Conservation (phyloP, 805 yeast species). For the Komagataella populi region DNA sequence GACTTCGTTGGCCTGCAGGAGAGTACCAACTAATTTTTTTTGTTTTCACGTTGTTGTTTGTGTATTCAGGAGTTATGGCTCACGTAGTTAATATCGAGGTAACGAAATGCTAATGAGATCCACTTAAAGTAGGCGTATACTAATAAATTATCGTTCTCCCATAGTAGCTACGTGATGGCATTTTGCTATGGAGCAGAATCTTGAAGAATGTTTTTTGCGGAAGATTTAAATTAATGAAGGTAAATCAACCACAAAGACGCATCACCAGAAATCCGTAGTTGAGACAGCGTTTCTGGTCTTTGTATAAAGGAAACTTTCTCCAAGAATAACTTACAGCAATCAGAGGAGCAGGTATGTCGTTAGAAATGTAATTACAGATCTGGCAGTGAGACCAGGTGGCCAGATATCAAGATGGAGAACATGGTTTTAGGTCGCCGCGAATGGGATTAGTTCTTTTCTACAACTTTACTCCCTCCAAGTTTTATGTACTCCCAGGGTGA, state of each 20-base stretch:
- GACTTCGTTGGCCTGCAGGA: background rate
- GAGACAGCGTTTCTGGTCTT: too few relatives aligned
- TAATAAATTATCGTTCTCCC: too few relatives aligned
- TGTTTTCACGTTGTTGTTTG: background rate
- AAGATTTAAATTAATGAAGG: too few relatives aligned
- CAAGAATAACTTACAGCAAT: too few relatives aligned
- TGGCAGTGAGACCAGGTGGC: too few relatives aligned
- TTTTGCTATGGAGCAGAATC: background rate
- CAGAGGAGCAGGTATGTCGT: too few relatives aligned
- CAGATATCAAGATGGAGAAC: too few relatives aligned
- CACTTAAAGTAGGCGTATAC: background rate
- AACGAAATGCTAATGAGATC: background rate
- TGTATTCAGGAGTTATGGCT: background rate
- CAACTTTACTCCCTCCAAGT: background rate
- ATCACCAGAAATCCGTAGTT: too few relatives aligned
- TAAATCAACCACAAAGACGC: too few relatives aligned
- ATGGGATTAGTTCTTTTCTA: background rate
- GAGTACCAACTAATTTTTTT: background rate
- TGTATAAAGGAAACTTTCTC: too few relatives aligned
- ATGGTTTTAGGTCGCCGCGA: background rate
- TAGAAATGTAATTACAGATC: too few relatives aligned
- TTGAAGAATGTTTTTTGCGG: background rate
- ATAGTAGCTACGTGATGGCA: background rate
- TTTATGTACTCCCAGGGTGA: constrained; percentile 19
- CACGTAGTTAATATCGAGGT: background rate